These are phyloP conservation scores for Pseudoperonospora humuli DNA, from an alignment of 352 stramenopile species.

Conservation along the genomic window DNA sequence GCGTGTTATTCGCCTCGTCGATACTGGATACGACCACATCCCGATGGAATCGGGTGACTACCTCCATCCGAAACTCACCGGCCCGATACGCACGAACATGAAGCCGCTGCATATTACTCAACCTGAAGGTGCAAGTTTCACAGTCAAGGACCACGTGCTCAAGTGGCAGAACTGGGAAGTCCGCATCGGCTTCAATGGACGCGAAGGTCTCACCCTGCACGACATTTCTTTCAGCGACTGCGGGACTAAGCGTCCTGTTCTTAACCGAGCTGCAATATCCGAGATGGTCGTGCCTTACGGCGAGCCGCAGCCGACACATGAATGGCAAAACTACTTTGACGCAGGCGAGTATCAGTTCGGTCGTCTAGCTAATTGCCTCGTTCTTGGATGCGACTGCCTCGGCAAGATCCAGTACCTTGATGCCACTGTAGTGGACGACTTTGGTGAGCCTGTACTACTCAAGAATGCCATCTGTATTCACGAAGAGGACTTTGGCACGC, in stretches of 20 bases:
- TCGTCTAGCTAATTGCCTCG: slow-evolving; percentile 66
- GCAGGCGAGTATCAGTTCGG: slow-evolving; percentile 76
- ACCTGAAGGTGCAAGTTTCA: too few relatives aligned
- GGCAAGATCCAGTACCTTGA: slow-evolving; percentile 26
- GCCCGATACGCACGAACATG: too few relatives aligned
- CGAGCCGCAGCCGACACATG: slow-evolving; percentile 56
- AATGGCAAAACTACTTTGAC: slow-evolving; percentile 84
- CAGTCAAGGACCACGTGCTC: slow-evolving; percentile 53
- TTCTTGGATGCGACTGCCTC: slow-evolving; percentile 69
- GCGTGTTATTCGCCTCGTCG: too few relatives aligned
- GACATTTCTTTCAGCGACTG: too few relatives aligned
- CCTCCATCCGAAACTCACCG: too few relatives aligned
- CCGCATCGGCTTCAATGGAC: too few relatives aligned
- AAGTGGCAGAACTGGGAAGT: too few relatives aligned
- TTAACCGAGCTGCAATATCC: slow-evolving; percentile 54
- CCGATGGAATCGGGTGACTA: too few relatives aligned
- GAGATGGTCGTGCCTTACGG: slow-evolving; percentile 86
- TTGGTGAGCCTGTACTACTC: slow-evolving; percentile 23
- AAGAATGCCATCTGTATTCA: slow-evolving; percentile 30
- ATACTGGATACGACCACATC: too few relatives aligned
- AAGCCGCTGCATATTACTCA: too few relatives aligned
- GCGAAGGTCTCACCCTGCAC: too few relatives aligned
- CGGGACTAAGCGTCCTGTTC: too few relatives aligned
- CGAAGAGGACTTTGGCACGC: slow-evolving; percentile 24
- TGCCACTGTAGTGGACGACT: slow-evolving; percentile 21